phyloP scores from a whole-genome alignment of 371 early-diverging fungal species.

The Mortierella sp. region DNA sequence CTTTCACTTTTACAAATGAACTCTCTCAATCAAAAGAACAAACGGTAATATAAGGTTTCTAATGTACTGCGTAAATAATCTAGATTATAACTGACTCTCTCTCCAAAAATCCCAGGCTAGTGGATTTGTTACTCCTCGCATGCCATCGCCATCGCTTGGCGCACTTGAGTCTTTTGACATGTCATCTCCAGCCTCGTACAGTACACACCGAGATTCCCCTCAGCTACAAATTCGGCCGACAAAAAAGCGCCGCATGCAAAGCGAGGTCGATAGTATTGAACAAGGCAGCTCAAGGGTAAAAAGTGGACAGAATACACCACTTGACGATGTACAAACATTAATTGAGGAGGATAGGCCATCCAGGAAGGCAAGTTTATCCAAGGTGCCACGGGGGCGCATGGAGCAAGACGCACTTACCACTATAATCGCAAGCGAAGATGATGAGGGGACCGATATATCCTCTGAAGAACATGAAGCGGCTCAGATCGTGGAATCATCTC shows the following conservation, averaged over 20 bases:
- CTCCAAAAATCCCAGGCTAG: not conserved
- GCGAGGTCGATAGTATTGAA: not conserved
- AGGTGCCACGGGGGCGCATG: not conserved
- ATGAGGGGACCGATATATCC: not conserved
- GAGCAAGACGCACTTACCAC: not conserved
- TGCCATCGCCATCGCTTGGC: slow-evolving; percentile 30
- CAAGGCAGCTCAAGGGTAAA: not conserved
- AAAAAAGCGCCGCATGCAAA: slow-evolving; percentile 24
- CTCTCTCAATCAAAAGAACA: not conserved
- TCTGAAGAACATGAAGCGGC: slow-evolving; percentile 1
- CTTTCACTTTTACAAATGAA: not conserved
- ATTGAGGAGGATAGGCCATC: not conserved
- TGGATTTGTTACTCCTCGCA: slow-evolving; percentile 25
- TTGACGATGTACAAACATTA: not conserved
- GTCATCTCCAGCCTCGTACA: not conserved
- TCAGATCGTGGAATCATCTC: slow-evolving; percentile 14
- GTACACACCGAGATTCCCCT: not conserved
- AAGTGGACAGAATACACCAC: not conserved
- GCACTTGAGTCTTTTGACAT: not conserved
- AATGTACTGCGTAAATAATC: no score
- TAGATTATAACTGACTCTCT: not conserved
- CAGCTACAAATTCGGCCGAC: not conserved
- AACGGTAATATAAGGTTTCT: not conserved
- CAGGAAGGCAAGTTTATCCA: not conserved
- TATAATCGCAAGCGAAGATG: not conserved